phyloP scores from a whole-genome alignment of 768 basidiomycete species.

The Rubroboletus pulcherrimus region DNA sequence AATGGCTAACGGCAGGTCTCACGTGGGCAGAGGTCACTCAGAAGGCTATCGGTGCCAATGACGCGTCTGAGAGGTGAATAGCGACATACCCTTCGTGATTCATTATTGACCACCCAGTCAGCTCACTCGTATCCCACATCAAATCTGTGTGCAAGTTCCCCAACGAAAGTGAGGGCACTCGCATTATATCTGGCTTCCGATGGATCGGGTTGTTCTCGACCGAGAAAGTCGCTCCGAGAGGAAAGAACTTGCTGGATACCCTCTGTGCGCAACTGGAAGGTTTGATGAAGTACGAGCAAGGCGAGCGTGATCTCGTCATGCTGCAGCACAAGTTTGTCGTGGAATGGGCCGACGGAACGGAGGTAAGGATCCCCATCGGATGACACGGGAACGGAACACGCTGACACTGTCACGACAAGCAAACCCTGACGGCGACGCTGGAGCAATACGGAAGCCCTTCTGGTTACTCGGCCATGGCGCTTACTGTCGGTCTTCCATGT shows the following conservation, averaged over 20 bases:
- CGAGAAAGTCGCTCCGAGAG: constrained; percentile 57
- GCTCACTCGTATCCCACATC: constrained; percentile 70
- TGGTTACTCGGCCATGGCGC: constrained; percentile 89
- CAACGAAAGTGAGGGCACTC: constrained; percentile 57
- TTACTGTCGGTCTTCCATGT: constrained; percentile 88
- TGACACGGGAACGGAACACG: neutral
- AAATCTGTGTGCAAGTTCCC: constrained; percentile 73
- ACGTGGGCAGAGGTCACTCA: constrained; percentile 85
- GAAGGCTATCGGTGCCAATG: constrained; percentile 64
- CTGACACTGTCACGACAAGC: constrained; percentile 35
- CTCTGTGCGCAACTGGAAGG: constrained; percentile 87
- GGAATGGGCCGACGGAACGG: constrained; percentile 78
- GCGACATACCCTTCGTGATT: neutral
- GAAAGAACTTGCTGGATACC: constrained; percentile 84
- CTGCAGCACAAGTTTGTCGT: constrained; percentile 98
- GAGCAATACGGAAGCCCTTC: constrained; percentile 79
- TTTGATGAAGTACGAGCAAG: constrained; percentile 86
- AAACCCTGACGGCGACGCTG: constrained; percentile 87
- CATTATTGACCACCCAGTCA: constrained; percentile 26
- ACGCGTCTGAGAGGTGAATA: constrained; percentile 63
- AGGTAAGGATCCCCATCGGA: constrained; percentile 38
- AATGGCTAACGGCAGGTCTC: constrained; percentile 69
- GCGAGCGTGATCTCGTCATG: constrained; percentile 95
- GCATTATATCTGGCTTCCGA: constrained; percentile 85
- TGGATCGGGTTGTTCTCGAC: constrained; percentile 92